Conservation (phyloP, 1,284 basidiomycete genomes). For the Phellopilus nigrolimitatus region DNA sequence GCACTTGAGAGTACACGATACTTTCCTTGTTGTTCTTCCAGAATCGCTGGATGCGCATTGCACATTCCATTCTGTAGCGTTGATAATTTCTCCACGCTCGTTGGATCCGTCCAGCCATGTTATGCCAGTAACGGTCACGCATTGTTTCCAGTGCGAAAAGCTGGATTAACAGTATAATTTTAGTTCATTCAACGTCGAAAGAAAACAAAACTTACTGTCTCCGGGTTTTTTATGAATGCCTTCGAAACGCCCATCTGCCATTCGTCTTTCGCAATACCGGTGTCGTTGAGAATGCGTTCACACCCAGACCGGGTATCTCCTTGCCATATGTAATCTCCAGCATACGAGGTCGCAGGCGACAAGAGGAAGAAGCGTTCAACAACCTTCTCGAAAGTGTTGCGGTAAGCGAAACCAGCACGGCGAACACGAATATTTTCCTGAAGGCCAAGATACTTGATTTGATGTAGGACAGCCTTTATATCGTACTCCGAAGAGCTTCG, state of each 20-base stretch:
- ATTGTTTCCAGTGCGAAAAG: constrained; percentile 98
- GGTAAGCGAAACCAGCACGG: constrained; percentile 95
- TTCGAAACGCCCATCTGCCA: constrained; percentile 99
- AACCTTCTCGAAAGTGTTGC: constrained; percentile 98
- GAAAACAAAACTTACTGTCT: constrained; percentile 62
- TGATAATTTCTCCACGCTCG: constrained; percentile 95
- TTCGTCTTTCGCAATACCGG: constrained; percentile 93
- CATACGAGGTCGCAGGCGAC: constrained; percentile 94
- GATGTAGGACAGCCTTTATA: constrained; percentile 91
- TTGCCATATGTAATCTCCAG: constrained; percentile 97
- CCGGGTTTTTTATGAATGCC: constrained; percentile 99
- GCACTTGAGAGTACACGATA: constrained; percentile 81
- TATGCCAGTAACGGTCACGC: constrained; percentile 99
- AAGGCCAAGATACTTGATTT: constrained; percentile 98
- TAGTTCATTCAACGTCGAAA: constrained; percentile 8
- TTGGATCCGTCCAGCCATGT: constrained; percentile 97
- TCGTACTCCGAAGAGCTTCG: constrained; percentile 92
- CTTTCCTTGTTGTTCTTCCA: constrained; percentile 98
- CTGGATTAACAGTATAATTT: constrained; percentile 35
- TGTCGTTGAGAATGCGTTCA: constrained; percentile 89
- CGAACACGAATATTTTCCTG: constrained; percentile 99
- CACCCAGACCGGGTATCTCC: constrained; percentile 91
- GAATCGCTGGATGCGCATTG: constrained; percentile 93
- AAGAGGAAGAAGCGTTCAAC: constrained; percentile 96
- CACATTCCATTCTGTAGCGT: constrained; percentile 94